Conservation (phyloP, 2,329 filamentous ascomycete genomes). For the Colletotrichum cuscutae region DNA sequence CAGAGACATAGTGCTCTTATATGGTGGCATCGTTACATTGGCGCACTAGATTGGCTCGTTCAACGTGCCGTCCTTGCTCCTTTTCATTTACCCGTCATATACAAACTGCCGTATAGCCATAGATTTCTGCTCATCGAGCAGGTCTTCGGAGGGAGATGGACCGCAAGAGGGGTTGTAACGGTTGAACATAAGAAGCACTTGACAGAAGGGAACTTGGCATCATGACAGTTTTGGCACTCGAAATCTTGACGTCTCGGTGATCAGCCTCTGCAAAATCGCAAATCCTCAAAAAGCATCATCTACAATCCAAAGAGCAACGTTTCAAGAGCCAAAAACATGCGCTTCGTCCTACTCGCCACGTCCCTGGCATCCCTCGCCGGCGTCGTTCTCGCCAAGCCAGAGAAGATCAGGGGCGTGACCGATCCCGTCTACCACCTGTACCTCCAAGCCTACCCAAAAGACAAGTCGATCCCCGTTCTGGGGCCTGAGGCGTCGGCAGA, state of each 20-base stretch:
- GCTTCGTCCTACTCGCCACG: conserved; percentile 25
- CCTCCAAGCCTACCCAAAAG: conserved; percentile 56
- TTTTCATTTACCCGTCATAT: conserved; percentile 15
- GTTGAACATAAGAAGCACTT: background rate
- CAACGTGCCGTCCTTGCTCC: background rate
- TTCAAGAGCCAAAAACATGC: conserved; percentile 13
- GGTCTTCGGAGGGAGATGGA: background rate
- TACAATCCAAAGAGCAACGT: background rate
- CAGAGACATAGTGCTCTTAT: conserved; percentile 11
- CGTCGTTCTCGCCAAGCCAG: conserved; percentile 50
- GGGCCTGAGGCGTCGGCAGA: conserved; percentile 61
- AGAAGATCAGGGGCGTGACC: conserved; percentile 60
- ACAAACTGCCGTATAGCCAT: background rate
- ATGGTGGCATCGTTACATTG: background rate
- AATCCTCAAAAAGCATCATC: background rate
- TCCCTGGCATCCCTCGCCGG: conserved; percentile 10
- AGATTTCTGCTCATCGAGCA: background rate
- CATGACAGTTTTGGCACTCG: background rate
- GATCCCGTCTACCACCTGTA: conserved; percentile 64
- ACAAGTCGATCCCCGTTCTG: conserved; percentile 58
- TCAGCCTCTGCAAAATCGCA: background rate
- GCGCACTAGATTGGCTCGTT: background rate
- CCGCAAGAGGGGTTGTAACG: background rate
- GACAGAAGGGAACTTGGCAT: background rate
- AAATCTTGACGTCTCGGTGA: too few species aligned